These are phyloP conservation scores for Schwanniomyces pseudopolymorphus DNA, from an alignment of 805 yeast species.

Conservation along the genomic window DNA sequence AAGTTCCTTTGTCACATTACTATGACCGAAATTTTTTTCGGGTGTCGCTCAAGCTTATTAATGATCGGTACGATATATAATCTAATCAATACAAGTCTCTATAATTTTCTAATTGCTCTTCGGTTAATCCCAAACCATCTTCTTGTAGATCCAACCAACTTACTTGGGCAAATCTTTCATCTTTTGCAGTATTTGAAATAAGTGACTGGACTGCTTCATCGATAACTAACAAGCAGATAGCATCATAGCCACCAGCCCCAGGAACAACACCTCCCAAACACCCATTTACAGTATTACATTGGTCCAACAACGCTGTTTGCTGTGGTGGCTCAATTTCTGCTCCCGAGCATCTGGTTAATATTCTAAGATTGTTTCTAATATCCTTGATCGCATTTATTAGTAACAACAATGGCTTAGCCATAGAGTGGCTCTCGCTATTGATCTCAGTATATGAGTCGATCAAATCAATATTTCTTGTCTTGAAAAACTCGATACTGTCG, in stretches of 20 bases:
- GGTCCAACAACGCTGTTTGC: slow-evolving; percentile 71
- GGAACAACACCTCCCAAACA: slow-evolving; percentile 96
- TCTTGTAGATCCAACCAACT: slow-evolving; percentile 70
- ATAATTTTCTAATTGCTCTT: slow-evolving; percentile 43
- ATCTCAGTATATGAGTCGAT: background rate
- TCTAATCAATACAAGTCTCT: slow-evolving; percentile 9
- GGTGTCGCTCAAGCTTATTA: background rate
- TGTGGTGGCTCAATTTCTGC: slow-evolving; percentile 86
- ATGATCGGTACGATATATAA: no score
- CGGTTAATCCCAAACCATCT: slow-evolving; percentile 56
- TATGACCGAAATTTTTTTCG: background rate
- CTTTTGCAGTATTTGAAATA: slow-evolving; percentile 13
- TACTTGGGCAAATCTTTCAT: slow-evolving; percentile 44
- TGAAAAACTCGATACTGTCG: slow-evolving; percentile 16
- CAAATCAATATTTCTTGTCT: background rate
- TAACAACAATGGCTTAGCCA: slow-evolving; percentile 17
- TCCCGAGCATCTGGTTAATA: slow-evolving; percentile 61
- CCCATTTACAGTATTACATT: slow-evolving; percentile 52
- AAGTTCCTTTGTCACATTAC: background rate
- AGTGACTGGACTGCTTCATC: slow-evolving; percentile 39
- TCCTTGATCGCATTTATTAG: slow-evolving; percentile 41
- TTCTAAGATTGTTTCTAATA: slow-evolving; percentile 59
- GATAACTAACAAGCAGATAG: slow-evolving; percentile 70
- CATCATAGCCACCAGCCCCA: slow-evolving; percentile 98
- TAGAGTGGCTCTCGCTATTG: slow-evolving; percentile 4